These are phyloP conservation scores for Dioszegia crocea DNA, from an alignment of 768 basidiomycete species.

Conservation along the genomic window DNA sequence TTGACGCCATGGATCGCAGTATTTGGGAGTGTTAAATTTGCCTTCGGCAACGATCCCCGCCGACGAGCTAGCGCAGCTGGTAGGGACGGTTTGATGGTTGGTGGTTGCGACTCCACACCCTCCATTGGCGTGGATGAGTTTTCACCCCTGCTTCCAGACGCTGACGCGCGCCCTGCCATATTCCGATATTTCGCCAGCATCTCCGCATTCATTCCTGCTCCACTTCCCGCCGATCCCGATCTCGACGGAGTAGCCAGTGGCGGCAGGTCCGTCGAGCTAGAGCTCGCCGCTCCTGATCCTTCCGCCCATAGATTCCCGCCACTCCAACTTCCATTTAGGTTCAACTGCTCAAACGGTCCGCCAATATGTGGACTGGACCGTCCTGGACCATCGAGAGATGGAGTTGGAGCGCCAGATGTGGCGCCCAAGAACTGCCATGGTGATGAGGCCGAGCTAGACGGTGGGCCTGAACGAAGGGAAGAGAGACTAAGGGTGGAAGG, in stretches of 20 bases:
- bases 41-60: slow-evolving; percentile 25
- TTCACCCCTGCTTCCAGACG: slow-evolving; percentile 6
- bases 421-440: slow-evolving; percentile 45
- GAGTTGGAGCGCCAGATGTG: slow-evolving; percentile 44
- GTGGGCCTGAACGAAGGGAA: slow-evolving; percentile 4
- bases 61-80: slow-evolving; percentile 23
- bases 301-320: slow-evolving; percentile 36
- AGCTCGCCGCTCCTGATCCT: slow-evolving; percentile 8
- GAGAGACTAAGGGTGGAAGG: neutral
- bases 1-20: too few relatives aligned
- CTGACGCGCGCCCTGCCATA: slow-evolving; percentile 14
- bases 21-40: too few relatives aligned
- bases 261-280: neutral
- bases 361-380: slow-evolving; percentile 45
- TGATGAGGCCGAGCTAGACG: slow-evolving; percentile 9
- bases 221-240: neutral
- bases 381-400: slow-evolving; percentile 40
- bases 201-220: slow-evolving; percentile 25
- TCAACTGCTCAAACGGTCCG: slow-evolving; percentile 46
- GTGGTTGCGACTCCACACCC: neutral
- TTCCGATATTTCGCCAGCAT: slow-evolving; percentile 21
- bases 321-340: slow-evolving; percentile 42
- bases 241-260: slow-evolving; percentile 4
- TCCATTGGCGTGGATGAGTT: neutral
- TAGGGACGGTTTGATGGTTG: slow-evolving; percentile 6